Evolutionary conservation across 164 flowering plant genomes (phyloP).

Genomic region (Liquidambar formosana): DNA sequence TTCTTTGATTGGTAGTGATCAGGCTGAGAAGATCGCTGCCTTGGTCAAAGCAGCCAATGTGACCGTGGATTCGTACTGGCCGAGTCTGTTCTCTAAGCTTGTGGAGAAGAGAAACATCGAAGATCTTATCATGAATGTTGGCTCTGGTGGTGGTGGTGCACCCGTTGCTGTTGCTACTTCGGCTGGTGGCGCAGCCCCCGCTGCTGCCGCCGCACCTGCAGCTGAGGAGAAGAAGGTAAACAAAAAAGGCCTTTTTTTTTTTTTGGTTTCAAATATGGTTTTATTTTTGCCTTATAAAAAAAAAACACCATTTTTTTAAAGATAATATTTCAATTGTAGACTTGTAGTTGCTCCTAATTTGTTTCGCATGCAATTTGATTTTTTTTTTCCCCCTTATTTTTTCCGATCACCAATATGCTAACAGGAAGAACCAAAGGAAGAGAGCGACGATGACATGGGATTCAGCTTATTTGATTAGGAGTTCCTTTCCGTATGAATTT

Average conservation of each 20-base stretch:
- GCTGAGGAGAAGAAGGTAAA: constrained; percentile 37
- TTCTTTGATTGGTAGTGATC: not conserved
- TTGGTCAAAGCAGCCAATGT: constrained; percentile 31
- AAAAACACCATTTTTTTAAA: not conserved
- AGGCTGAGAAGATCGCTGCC: constrained; percentile 32
- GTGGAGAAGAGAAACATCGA: constrained; percentile 31
- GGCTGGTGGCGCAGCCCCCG: constrained; percentile 16
- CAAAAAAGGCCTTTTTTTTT: not conserved
- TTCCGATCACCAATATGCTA: too few species aligned
- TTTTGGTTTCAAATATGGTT: too few species aligned
- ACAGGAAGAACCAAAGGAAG: constrained; percentile 26
- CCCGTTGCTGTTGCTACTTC: constrained; percentile 19
- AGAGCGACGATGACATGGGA: constrained; percentile 31
- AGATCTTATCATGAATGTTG: constrained; percentile 30
- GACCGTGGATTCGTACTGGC: constrained; percentile 32
- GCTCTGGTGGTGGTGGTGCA: constrained; percentile 27
- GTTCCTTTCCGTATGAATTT: not conserved
- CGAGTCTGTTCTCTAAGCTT: constrained; percentile 34
- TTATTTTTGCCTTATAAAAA: too few species aligned
- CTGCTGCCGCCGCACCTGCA: constrained; percentile 26
- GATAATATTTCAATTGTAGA: not conserved
- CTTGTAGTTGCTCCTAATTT: not conserved
- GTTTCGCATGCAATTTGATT: not conserved
- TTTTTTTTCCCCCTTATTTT: not conserved
- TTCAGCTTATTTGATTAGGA: constrained; percentile 25